Conservation (phyloP, 331 rosid genomes). For the Erythrophleum ivorense region DNA sequence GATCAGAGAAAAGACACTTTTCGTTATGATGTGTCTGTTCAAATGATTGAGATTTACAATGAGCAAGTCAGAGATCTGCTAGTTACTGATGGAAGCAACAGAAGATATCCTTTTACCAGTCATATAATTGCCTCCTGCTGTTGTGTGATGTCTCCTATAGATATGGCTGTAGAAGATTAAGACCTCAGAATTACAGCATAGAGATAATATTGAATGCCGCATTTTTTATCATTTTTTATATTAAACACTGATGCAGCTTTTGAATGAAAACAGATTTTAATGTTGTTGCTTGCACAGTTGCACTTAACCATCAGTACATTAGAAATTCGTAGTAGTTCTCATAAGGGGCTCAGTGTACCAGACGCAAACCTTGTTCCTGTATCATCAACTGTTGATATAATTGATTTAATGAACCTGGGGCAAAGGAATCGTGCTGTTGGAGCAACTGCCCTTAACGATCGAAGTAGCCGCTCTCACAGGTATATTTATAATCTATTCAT, state of each 20-base stretch:
- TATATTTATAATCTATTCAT: conserved; percentile 37
- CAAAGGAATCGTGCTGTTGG: conserved; percentile 95
- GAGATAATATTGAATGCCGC: neutral
- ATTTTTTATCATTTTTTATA: neutral
- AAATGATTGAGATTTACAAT: conserved; percentile 97
- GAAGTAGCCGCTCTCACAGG: conserved; percentile 99
- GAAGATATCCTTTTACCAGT: conserved; percentile 83
- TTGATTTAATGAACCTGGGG: conserved; percentile 93
- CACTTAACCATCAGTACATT: conserved; percentile 70
- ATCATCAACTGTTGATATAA: conserved; percentile 82
- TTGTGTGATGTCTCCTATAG: neutral
- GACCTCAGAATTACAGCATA: conserved; percentile 5
- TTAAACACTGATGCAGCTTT: neutral
- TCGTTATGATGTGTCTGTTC: conserved; percentile 84
- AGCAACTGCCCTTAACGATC: conserved; percentile 96
- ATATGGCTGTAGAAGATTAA: neutral
- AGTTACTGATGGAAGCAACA: conserved; percentile 82
- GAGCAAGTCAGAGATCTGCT: conserved; percentile 99
- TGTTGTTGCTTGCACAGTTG: conserved; percentile 35
- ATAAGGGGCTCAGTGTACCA: conserved; percentile 91
- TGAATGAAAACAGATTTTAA: conserved; percentile 31
- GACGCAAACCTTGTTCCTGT: conserved; percentile 86
- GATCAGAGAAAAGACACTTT: conserved; percentile 86
- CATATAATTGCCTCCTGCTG: conserved; percentile 32
- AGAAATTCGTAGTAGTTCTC: conserved; percentile 91